These are phyloP conservation scores for Stylonectria norvegica DNA, from an alignment of 2,329 filamentous ascomycete genomes.

Conservation along the genomic window DNA sequence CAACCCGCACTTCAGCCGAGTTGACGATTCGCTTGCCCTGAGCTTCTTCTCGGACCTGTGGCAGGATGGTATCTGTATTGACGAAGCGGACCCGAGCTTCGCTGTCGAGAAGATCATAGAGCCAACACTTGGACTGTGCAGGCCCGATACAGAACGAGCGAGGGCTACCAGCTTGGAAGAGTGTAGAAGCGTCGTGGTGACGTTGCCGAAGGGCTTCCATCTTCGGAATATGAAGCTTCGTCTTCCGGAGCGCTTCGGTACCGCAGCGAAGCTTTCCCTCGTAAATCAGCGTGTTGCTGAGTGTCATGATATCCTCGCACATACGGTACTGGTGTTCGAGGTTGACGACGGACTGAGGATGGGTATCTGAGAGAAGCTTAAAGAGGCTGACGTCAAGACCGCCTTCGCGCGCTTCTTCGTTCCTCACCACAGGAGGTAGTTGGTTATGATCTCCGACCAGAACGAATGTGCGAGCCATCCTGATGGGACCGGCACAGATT, in stretches of 20 bases:
- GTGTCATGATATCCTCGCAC: constrained; percentile 93
- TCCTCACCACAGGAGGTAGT: constrained; percentile 88
- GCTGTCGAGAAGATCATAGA: constrained; percentile 67
- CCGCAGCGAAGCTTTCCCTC: constrained; percentile 87
- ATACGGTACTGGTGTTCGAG: constrained; percentile 97
- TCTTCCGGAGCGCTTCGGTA: constrained; percentile 67
- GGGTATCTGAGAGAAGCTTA: constrained; percentile 84
- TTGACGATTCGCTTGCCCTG: constrained; percentile 88
- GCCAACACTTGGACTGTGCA: constrained; percentile 63
- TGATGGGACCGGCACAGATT: constrained; percentile 88
- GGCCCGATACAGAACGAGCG: constrained; percentile 54
- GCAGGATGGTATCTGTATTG: constrained; percentile 76
- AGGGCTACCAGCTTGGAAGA: constrained; percentile 39
- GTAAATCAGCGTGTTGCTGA: constrained; percentile 93
- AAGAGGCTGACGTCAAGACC: constrained; percentile 92
- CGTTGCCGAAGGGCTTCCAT: constrained; percentile 57
- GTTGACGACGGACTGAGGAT: constrained; percentile 83
- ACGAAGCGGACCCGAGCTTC: constrained; percentile 76
- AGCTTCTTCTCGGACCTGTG: constrained; percentile 64
- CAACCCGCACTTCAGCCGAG: constrained; percentile 72
- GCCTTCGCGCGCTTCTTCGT: constrained; percentile 79
- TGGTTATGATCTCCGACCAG: constrained; percentile 97
- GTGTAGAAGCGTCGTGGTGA: constrained; percentile 53
- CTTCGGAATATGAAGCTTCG: constrained; percentile 65
- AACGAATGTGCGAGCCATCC: constrained; percentile 89